A percentile compares a stretch with the other conserved stretches of the same genome.
These are phyloP conservation scores for Bretschneidera sinensis DNA, from an alignment of 345 rosid species.

Conservation along the genomic window DNA sequence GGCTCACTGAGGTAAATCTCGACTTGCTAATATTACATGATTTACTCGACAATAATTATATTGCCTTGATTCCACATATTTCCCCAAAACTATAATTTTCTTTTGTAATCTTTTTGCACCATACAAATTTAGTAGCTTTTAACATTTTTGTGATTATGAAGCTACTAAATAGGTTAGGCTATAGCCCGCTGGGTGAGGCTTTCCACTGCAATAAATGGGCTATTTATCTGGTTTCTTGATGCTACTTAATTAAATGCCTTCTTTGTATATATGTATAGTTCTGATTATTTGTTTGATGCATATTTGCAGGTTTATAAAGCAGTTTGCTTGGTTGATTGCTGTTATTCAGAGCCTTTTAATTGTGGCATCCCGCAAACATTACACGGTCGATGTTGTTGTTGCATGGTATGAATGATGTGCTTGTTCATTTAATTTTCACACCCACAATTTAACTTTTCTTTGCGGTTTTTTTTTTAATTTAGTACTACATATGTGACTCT, in stretches of 20 bases:
- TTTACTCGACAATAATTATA: neutral
- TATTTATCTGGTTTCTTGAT: neutral
- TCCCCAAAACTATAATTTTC: neutral
- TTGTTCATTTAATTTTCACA: neutral
- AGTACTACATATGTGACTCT: slow-evolving; percentile 2
- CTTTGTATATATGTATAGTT: neutral
- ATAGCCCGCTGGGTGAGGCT: neutral
- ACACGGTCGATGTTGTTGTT: slow-evolving; percentile 90
- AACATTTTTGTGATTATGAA: neutral
- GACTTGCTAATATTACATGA: neutral
- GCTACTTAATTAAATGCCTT: neutral
- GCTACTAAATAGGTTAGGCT: neutral
- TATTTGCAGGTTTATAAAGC: slow-evolving; percentile 73
- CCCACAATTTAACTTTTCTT: too few species aligned
- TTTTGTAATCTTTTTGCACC: neutral
- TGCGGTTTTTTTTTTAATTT: neutral
- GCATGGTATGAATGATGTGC: slow-evolving; percentile 59
- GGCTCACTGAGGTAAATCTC: slow-evolving; percentile 75
- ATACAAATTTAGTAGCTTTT: neutral
- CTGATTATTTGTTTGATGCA: slow-evolving; percentile 14
- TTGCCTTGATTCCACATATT: too few species aligned
- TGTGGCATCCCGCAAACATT: slow-evolving; percentile 96
- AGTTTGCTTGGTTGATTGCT: slow-evolving; percentile 74
- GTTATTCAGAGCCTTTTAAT: slow-evolving; percentile 87
- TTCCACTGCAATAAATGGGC: neutral